Conservation (phyloP, 1,139 yeast genomes). For the Lodderomyces metapsilosis region DNA sequence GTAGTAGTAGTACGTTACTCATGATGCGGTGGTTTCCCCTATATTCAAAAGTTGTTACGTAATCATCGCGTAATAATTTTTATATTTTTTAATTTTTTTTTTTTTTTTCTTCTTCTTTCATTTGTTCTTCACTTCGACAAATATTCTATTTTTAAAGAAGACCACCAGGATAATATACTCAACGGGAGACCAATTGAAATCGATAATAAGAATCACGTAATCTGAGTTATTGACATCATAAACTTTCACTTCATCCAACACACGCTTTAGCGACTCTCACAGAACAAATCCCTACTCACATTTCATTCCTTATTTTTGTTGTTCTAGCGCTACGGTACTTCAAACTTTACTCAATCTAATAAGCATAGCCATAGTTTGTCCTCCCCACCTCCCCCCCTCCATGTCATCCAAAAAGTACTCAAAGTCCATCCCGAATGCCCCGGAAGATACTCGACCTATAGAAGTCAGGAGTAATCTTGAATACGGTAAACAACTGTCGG, state of each 20-base stretch:
- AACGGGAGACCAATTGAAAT: too few relatives aligned
- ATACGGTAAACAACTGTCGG: constrained; percentile 59
- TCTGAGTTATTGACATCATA: too few relatives aligned
- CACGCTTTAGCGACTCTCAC: too few relatives aligned
- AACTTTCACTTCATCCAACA: too few relatives aligned
- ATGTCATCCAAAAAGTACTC: constrained; percentile 5
- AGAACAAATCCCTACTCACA: neutral
- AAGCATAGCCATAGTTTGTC: neutral
- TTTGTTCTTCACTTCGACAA: too few relatives aligned
- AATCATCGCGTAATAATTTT: neutral
- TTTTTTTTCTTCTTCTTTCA: neutral
- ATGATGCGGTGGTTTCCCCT: neutral
- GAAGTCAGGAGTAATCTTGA: constrained; percentile 62
- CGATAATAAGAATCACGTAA: too few relatives aligned
- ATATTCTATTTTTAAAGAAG: neutral
- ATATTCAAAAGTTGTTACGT: neutral
- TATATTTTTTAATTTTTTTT: constrained; percentile 1
- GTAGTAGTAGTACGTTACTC: neutral
- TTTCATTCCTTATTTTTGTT: neutral
- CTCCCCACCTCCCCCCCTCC: neutral
- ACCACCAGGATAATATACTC: neutral
- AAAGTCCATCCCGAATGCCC: constrained; percentile 47
- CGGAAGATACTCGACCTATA: constrained; percentile 41
- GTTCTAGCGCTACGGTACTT: too few relatives aligned
- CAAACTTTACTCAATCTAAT: too few relatives aligned